Base-by-base conservation (phyloP, 768 basidiomycete species). In the Pleurotus platypus region DNA sequence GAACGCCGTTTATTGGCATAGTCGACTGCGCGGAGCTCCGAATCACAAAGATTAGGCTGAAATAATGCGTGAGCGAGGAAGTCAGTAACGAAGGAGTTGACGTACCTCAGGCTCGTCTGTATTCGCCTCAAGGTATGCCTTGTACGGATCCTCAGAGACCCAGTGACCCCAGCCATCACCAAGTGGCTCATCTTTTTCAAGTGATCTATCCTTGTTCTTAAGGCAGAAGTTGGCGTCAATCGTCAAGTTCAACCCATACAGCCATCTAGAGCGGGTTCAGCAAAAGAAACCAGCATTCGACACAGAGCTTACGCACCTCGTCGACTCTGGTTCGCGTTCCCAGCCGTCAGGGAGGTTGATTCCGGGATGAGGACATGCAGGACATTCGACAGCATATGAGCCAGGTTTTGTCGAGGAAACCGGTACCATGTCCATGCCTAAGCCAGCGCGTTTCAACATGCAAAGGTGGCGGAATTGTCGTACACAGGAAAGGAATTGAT, bases 201-300 rank as follows among this genome's bases (percentile, higher is more conserved):
- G 1, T 65, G 63, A 18, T 60, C 61, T 39, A 60, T 57, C 5
- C 64, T 49, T 48, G n/a, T 38, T 49, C 53, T 69, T 70, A 11
- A 72, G 59, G 0, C 69, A 60, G 56, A 73, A 74, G 60, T 72
- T 72, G 1, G 69, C 64, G 49, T 72, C 69, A 1, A 73, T 65
- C 1, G 63, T 65, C 1, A 73, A 24, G 46, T 70, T 69, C 4
- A 62, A 40, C 2, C 35, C 37, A 50, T 68, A 66, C 3, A 70
- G 27, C 67, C 69, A 73, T 53, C 71, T 72, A 40, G 38, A 30
- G 30, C 50, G 27, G 11, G 39, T 40, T 11, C 11, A 11, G 12
- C 20, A 20, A 20, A 20, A 20, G 20, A 20, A 20, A 20, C 20
- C 20, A 2, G 20, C 20, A 20, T 20, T 20, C 2, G 20, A 20